These are phyloP conservation scores for Prunus mira DNA, from an alignment of 306 rosid genomes.

Conservation along the genomic window DNA sequence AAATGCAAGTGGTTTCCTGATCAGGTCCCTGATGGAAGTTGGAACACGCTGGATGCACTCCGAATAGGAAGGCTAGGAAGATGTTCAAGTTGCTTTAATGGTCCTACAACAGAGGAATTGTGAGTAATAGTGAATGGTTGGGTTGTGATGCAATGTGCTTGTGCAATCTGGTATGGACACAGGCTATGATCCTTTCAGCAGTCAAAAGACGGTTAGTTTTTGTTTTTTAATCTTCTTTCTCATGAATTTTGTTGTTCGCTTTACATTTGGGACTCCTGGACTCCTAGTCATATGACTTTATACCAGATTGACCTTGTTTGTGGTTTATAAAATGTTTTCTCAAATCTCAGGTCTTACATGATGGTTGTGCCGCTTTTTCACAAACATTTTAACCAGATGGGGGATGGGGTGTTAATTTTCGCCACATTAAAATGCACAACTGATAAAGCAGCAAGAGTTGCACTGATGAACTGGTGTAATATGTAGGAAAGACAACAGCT, in stretches of 20 bases:
- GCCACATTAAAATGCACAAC: not conserved
- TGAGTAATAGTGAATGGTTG: not conserved
- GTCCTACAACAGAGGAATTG: constrained; percentile 42
- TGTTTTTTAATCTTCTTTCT: not conserved
- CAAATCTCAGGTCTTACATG: not conserved
- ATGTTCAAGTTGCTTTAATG: constrained; percentile 54
- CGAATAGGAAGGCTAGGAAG: constrained; percentile 75
- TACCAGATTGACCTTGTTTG: not conserved
- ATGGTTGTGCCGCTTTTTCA: not conserved
- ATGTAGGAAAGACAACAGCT: not conserved
- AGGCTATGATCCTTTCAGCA: not conserved
- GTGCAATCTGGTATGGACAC: not conserved
- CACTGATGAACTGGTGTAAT: too few species aligned
- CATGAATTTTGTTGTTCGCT: not conserved
- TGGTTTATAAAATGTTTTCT: not conserved
- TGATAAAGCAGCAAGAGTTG: not conserved
- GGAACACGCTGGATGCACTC: constrained; percentile 67
- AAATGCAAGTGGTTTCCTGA: not conserved
- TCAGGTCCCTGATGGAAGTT: constrained; percentile 74
- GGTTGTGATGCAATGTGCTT: constrained; percentile 3
- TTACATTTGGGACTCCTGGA: not conserved
- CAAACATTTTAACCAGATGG: not conserved
- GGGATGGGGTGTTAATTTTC: not conserved
- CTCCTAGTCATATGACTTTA: not conserved
- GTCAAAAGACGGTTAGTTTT: not conserved